Conservation (phyloP, 179 eudicot genomes). For the Amaranthus tricolor region DNA sequence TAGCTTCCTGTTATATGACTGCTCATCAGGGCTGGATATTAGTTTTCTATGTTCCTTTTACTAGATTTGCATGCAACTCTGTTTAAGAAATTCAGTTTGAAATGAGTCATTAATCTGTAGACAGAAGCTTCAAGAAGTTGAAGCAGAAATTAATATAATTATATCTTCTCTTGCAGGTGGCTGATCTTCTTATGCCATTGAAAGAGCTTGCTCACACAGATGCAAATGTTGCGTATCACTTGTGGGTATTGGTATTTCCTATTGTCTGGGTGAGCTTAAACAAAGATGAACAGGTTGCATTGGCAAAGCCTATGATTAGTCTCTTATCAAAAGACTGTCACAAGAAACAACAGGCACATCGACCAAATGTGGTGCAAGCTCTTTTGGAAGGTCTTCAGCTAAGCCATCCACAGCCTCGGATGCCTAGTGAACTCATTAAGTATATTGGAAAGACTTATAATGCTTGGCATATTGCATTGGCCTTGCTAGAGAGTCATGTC, state of each 20-base stretch:
- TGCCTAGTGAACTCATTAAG: conserved; percentile 97
- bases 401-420: conserved; percentile 99
- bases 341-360: conserved; percentile 80
- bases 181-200: conserved; percentile 87
- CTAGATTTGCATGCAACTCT: background rate
- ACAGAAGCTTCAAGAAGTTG: background rate
- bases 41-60: too few species aligned
- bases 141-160: background rate
- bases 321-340: conserved; percentile 97
- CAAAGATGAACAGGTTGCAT: conserved; percentile 92
- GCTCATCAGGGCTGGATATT: background rate
- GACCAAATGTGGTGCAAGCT: conserved; percentile 99
- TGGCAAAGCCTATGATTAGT: conserved; percentile 93
- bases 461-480: conserved; percentile 98
- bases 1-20: background rate
- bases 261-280: conserved; percentile 97
- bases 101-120: background rate
- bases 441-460: conserved; percentile 99
- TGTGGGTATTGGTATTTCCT: conserved; percentile 98
- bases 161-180: conserved; percentile 53
- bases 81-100: background rate
- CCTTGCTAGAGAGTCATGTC: conserved; percentile 94
- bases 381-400: conserved; percentile 96
- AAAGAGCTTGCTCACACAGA: conserved; percentile 98
- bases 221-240: conserved; percentile 97